These are phyloP conservation scores for Linanthus parryae DNA, from an alignment of 148 eudicot species.

Conservation along the genomic window DNA sequence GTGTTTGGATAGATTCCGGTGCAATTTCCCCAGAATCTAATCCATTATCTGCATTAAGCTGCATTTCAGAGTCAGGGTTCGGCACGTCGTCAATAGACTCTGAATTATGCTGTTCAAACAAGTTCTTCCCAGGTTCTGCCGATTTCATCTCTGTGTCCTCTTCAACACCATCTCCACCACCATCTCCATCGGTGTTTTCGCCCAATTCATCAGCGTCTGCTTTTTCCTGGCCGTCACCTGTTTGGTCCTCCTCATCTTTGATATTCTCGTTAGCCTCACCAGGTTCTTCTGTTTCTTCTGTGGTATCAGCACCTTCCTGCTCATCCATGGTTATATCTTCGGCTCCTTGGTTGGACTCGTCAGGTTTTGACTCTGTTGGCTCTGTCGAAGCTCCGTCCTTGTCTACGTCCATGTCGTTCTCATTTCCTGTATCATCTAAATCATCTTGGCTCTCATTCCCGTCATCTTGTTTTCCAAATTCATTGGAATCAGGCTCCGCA, in stretches of 20 bases:
- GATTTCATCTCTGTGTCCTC: constrained; percentile 27
- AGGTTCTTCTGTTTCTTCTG: constrained; percentile 39
- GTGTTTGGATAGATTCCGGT: constrained; percentile 49
- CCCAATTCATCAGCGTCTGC: constrained; percentile 31
- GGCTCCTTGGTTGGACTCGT: constrained; percentile 39
- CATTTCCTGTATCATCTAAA: constrained; percentile 27
- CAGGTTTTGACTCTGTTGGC: constrained; percentile 44
- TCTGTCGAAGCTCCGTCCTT: constrained; percentile 57
- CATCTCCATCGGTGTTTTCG: constrained; percentile 35
- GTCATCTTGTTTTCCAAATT: constrained; percentile 32
- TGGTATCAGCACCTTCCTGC: constrained; percentile 32
- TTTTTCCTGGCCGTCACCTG: constrained; percentile 38
- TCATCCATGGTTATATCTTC: constrained; percentile 50
- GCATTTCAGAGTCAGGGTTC: constrained; percentile 36
- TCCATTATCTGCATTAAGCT: constrained; percentile 29
- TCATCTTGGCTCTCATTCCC: constrained; percentile 35
- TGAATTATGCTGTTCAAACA: constrained; percentile 24
- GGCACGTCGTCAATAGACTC: constrained; percentile 25
- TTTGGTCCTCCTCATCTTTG: constrained; percentile 34
- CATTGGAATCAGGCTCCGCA: constrained; percentile 37
- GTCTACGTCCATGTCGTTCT: constrained; percentile 55
- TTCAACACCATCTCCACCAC: constrained; percentile 26
- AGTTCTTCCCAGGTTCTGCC: constrained; percentile 33
- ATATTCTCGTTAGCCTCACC: constrained; percentile 27
- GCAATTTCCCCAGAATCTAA: constrained; percentile 30